Evolutionary conservation across 2,329 filamentous ascomycete species (phyloP), one percentile per base, ranked within the genome.

Genomic region (Cladosporium velox): DNA sequence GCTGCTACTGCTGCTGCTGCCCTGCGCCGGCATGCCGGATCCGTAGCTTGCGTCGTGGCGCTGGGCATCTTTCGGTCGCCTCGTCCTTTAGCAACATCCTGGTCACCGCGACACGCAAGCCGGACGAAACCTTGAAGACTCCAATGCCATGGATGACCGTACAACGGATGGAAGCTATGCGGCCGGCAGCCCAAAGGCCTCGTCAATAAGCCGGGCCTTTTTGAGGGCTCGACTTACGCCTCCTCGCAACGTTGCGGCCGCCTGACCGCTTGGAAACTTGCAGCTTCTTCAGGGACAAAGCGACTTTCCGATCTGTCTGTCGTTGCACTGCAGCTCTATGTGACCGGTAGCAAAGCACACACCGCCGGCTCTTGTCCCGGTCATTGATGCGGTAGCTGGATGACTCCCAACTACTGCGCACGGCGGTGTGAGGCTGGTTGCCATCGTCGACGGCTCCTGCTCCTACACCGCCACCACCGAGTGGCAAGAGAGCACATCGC

Each of bases 291-390:
- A 41, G 57, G 28, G 55, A 61, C 59, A 62, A 62, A 54, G 47
- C 47, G 30, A 52, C 30, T 54, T 61, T 54, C n/a, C 47, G 28
- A 54, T 35, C 59, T 38, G 18, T 15, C 47, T 18, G 59, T 24
- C 12, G 59, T 62, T 32, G 44, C 59, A 62, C 59, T 35, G 59
- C 59, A 62, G 30, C 28, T 18, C 21, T 35, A 51, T 61, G 59
- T 54, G 59, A 62, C 47, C 51, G 30, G 47, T 62, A 62, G 51
- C 59, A 52, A 62, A 62, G 30, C 59, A 35, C 59, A 62, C 51
- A 64, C 61, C 61, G 61, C 61, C 35, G 24, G 59, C 52, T 55
- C 52, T 55, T 55, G 18, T 55, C 15, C 28, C 52, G 59, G 38
- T 32, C 21, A 49, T 21, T 26, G 59, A 34, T 51, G 30, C 60